Conservation (phyloP, 495 filamentous ascomycete genomes). For the Clohesyomyces aquaticus region DNA sequence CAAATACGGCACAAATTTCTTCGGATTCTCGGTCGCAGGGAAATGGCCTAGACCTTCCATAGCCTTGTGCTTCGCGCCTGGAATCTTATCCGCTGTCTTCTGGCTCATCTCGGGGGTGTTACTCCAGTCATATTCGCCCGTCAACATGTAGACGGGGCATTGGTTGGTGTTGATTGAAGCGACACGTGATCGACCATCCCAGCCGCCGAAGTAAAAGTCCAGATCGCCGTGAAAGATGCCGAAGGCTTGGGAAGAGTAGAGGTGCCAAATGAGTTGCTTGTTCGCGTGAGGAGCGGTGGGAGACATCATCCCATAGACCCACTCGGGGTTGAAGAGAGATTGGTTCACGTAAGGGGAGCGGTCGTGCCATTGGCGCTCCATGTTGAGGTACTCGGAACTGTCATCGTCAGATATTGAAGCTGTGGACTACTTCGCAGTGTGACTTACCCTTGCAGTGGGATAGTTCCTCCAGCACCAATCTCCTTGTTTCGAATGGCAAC, state of each 20-base stretch:
- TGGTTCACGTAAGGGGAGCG: constrained; percentile 44
- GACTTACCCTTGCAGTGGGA: constrained; percentile 47
- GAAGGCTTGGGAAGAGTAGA: constrained; percentile 51
- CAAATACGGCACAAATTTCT: constrained; percentile 34
- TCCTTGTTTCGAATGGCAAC: constrained; percentile 45
- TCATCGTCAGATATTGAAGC: not conserved
- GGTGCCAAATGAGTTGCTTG: constrained; percentile 50
- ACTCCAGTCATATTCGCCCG: constrained; percentile 52
- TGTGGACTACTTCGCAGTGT: not conserved
- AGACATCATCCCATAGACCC: constrained; percentile 52
- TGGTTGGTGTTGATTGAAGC: constrained; percentile 47
- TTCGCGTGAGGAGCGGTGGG: constrained; percentile 47
- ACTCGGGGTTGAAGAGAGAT: constrained; percentile 50
- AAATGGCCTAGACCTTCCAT: constrained; percentile 48
- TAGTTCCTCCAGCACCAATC: constrained; percentile 49
- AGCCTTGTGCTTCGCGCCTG: constrained; percentile 46
- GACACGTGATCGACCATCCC: constrained; percentile 49
- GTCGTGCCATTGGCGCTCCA: constrained; percentile 40
- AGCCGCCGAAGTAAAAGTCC: constrained; percentile 52
- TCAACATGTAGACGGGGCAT: constrained; percentile 53
- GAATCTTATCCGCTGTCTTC: constrained; percentile 50
- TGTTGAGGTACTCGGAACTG: constrained; percentile 43
- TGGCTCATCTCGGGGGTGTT: constrained; percentile 50
- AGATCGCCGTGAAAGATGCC: constrained; percentile 53
- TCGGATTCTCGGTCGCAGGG: constrained; percentile 35